Percentiles rank a stretch among this genome's conserved stretches.
phyloP scores from a whole-genome alignment of 495 filamentous ascomycete species.

The Amphirosellinia nigrospora region DNA sequence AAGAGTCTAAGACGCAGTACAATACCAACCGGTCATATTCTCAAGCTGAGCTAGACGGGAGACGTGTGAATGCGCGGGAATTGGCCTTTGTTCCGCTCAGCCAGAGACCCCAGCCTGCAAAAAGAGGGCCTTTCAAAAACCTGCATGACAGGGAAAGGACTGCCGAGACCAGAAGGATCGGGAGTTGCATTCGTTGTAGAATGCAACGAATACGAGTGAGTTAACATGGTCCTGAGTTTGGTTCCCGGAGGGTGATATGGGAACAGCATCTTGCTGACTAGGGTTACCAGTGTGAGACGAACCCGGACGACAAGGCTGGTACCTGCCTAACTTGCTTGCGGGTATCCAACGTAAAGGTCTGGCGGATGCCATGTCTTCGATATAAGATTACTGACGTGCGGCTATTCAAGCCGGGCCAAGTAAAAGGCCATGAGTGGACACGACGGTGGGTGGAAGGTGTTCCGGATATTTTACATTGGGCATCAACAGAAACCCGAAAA shows the following conservation, averaged over 20 bases:
- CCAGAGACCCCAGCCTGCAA: constrained; percentile 44
- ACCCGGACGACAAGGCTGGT: constrained; percentile 48
- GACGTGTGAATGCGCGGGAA: constrained; percentile 25
- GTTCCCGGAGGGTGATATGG: background rate
- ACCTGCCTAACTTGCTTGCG: constrained; percentile 56
- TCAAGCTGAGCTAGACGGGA: constrained; percentile 31
- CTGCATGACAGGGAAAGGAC: constrained; percentile 52
- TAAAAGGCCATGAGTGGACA: constrained; percentile 59
- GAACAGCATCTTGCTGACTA: constrained; percentile 18
- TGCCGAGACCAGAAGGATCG: constrained; percentile 56
- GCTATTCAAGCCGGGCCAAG: constrained; percentile 57
- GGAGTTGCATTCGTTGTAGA: constrained; percentile 58
- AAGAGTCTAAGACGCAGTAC: constrained; percentile 26
- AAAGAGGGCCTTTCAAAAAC: constrained; percentile 56
- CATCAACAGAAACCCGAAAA: constrained; percentile 43
- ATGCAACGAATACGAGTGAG: constrained; percentile 63
- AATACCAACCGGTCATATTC: constrained; percentile 21
- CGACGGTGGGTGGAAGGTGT: constrained; percentile 56
- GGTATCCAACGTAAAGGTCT: constrained; percentile 49
- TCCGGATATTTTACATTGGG: constrained; percentile 57
- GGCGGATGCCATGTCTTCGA: constrained; percentile 54
- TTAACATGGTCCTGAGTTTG: background rate
- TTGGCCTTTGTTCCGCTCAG: constrained; percentile 39
- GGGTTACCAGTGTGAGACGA: constrained; percentile 50
- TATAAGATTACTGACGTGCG: constrained; percentile 59